Base-by-base conservation (phyloP, 805 yeast species). In the Geotrichum ghanense region DNA sequence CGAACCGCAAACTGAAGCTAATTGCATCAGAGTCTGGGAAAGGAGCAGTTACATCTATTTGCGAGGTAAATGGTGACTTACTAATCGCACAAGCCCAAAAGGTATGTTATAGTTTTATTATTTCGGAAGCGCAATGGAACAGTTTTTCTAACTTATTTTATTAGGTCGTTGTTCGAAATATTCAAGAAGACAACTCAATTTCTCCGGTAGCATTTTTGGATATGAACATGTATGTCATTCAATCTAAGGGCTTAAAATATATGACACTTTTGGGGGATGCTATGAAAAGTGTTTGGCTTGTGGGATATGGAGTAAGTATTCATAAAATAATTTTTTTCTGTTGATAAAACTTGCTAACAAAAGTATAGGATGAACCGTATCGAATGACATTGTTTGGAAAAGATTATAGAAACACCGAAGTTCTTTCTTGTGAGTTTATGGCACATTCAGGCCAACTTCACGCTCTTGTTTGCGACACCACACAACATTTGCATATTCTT, bases 191-290 rank as follows among this genome's bases (percentile, higher is more conserved):
- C 61, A 83, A 85, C 46, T 74, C 79, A 37, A 86, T 87, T 2
- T 87, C 83, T 24, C 96, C 97, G 0, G 96, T 92, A 3, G 97
- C 97, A 1, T 92, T 92, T 57, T 70, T 81, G 46, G 97, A 92
- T 60, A 75, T 88, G n/a, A 77, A 88, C 1, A 76, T 88, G 0
- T 86, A 77, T 61, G 78, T 86, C 1, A 71, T 83, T 4, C 95
- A 85, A 53, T 74, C 86, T 14, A 89, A 89, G 63, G 73, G 88
- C 52, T 78, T 87, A 60, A 89, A 94, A 35, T 86, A 89, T 60
- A 66, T 90, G 56, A 60, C 90, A n/a, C 56, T 88, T 1, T 64
- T 88, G 16, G 95, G 95, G 17, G 98, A 92, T 62, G 69, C 85
- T 0, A 71, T 79, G 63, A 82, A 84, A 54, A 77, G 88, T 53